Evolutionary conservation across 495 filamentous ascomycete genomes (phyloP), one percentile per base, ranked within the genome.

Genomic region (Pyronema domesticum): DNA sequence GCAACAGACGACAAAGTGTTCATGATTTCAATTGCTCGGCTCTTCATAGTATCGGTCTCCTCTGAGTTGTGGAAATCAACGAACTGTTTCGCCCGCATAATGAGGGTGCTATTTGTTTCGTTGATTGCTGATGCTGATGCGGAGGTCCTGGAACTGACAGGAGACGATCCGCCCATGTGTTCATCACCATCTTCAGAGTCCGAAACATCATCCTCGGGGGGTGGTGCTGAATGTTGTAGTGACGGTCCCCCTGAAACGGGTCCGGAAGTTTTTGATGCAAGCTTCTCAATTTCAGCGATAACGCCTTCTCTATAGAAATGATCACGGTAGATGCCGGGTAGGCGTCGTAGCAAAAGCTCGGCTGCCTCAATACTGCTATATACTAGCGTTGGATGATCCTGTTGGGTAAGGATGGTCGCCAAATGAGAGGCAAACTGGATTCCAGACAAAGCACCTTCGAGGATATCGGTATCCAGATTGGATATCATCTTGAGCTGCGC

Each of bases 241-340:
- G 72, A n/a, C 70, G 66, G 13, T 70, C 66, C 10, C 71, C 68
- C 5, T 5, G 23, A 30, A 30, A 30, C 5, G 18, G 50, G 46
- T 18, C 61, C 57, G 17, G 57, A 52, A 18, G 56, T 59, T 51
- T 63, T 67, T 11, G 57, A 37, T 0, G 86, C 77, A 23, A 96
- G 70, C 65, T 91, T 93, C 40, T 75, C 67, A 49, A 96, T 89
- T 66, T 96, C 93, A 0, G 84, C 75, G 60, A 99, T 89, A 15
- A 99, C 91, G 39, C 93, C 93, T 69, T 99, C 93, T 5, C 93
- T 83, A 64, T 99, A 91, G 61, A 99, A 94, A 59, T 96, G 93
- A 62, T 95, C 86, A 39, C 85, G 83, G 65, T 99, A 99, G 36
- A 96, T 84, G 30, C 79, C 70, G 46, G 85, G 84, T 9, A 96